Conservation (phyloP, 352 stramenopile species). For the Elongisporangium anandrum region DNA sequence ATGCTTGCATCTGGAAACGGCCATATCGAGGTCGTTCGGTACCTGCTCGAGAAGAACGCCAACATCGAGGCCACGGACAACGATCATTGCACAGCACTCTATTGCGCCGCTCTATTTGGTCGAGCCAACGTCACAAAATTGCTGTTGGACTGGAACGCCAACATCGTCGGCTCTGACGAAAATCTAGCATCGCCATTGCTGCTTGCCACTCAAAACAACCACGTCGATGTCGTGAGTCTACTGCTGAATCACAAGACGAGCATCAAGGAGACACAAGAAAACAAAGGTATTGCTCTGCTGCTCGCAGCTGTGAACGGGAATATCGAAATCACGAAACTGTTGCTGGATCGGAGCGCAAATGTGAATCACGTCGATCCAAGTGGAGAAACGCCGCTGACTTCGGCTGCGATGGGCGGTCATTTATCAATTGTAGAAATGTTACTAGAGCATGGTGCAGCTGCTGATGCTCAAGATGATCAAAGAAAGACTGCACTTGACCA, state of each 20-base stretch:
- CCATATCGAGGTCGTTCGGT: background rate
- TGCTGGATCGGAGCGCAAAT: background rate
- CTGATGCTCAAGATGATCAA: background rate
- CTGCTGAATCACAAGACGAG: background rate
- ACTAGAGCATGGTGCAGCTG: conserved; percentile 1
- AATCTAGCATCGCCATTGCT: background rate
- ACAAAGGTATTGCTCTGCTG: no score
- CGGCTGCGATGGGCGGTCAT: background rate
- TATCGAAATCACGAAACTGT: no score
- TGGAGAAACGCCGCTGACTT: conserved; percentile 3
- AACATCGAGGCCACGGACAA: background rate
- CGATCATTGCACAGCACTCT: conserved; percentile 1
- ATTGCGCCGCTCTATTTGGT: background rate
- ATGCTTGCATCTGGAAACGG: background rate
- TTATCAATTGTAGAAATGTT: background rate
- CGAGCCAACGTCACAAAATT: no score
- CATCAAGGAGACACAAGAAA: no score
- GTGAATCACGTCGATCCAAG: background rate
- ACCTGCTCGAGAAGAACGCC: background rate
- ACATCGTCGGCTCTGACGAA: background rate
- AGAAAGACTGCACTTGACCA: background rate
- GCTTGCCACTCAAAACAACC: background rate
- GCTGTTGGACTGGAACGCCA: background rate
- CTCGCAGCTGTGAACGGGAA: no score
- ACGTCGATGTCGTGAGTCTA: background rate